These are phyloP conservation scores for Fusarium sp. DNA, from an alignment of 2,329 filamentous ascomycete genomes.

Conservation along the genomic window DNA sequence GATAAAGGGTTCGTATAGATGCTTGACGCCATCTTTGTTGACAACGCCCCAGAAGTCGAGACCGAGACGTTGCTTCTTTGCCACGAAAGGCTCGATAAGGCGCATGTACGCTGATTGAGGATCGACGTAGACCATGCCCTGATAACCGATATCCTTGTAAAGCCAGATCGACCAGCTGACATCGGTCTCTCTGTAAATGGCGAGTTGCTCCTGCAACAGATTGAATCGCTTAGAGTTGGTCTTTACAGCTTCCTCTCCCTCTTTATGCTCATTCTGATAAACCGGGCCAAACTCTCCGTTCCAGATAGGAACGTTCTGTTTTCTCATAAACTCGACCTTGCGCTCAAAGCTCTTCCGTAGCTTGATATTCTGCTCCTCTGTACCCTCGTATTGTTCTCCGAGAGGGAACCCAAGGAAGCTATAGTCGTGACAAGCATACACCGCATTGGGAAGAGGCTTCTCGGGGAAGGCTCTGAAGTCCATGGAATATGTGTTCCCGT, in stretches of 20 bases:
- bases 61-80: constrained; percentile 68
- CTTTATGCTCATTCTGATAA: constrained; percentile 56
- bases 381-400: constrained; percentile 58
- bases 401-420: constrained; percentile 65
- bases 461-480: constrained; percentile 63
- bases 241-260: constrained; percentile 56
- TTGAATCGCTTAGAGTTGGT: constrained; percentile 60
- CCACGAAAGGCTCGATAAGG: constrained; percentile 66
- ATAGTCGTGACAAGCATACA: constrained; percentile 70
- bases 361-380: constrained; percentile 59
- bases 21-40: constrained; percentile 50
- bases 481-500: constrained; percentile 69
- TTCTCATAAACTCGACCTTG: constrained; percentile 62
- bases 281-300: constrained; percentile 69
- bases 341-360: constrained; percentile 59
- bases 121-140: constrained; percentile 68
- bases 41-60: constrained; percentile 69
- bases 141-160: constrained; percentile 71
- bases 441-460: constrained; percentile 62
- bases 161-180: constrained; percentile 73
- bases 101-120: constrained; percentile 65
- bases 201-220: constrained; percentile 59
- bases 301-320: constrained; percentile 61
- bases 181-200: constrained; percentile 53
- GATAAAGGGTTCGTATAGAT: constrained; percentile 58